Conservation (phyloP, 106 monocot species). For the Allium cepa region DNA sequence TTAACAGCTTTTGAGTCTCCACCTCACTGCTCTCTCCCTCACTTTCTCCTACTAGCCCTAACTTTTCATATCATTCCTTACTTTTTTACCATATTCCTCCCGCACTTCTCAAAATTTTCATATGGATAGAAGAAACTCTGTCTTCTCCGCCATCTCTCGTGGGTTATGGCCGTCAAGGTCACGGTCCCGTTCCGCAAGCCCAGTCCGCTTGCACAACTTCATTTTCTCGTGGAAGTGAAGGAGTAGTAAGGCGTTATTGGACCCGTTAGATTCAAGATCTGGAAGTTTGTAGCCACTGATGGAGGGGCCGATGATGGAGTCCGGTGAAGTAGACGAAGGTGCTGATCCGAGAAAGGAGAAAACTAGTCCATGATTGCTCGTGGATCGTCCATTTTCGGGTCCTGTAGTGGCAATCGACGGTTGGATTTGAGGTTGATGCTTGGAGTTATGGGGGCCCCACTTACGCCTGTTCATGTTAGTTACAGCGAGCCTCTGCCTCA, state of each 20-base stretch:
- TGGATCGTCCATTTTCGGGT: constrained; percentile 24
- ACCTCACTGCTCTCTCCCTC: neutral
- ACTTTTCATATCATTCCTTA: too few relatives aligned
- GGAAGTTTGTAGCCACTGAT: constrained; percentile 35
- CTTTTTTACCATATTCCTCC: constrained; percentile 4
- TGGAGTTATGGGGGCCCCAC: constrained; percentile 70
- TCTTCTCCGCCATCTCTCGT: constrained; percentile 61
- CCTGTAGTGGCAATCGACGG: constrained; percentile 8
- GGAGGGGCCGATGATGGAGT: constrained; percentile 52
- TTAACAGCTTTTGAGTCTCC: neutral
- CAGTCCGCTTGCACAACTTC: constrained; percentile 16
- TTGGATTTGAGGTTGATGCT: constrained; percentile 53
- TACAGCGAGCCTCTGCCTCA: too few relatives aligned
- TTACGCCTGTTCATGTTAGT: too few relatives aligned
- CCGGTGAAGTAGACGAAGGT: constrained; percentile 11
- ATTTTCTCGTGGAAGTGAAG: constrained; percentile 28
- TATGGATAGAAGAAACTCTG: constrained; percentile 85
- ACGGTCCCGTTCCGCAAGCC: constrained; percentile 30
- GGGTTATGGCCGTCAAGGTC: constrained; percentile 50
- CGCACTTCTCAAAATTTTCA: neutral
- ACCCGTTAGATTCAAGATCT: constrained; percentile 17
- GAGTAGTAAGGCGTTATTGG: constrained; percentile 6
- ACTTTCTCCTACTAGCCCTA: too few relatives aligned
- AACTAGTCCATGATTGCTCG: constrained; percentile 24
- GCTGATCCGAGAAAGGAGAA: constrained; percentile 27